These are phyloP conservation scores for Iberis pinnata DNA, from an alignment of 345 rosid genomes.

Conservation along the genomic window DNA sequence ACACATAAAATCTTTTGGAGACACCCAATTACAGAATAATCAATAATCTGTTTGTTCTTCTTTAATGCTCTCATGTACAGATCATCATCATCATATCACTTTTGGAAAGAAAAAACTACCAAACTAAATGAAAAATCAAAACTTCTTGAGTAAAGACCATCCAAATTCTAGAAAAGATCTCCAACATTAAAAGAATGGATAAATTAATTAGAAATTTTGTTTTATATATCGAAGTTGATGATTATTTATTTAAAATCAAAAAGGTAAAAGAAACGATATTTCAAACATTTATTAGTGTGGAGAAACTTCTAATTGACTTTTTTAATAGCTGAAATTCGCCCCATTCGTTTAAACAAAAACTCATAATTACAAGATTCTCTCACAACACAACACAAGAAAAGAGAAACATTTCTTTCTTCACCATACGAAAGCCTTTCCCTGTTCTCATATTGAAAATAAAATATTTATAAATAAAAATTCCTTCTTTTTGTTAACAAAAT, in stretches of 20 bases:
- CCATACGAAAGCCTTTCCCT: too few relatives aligned
- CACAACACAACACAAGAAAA: too few relatives aligned
- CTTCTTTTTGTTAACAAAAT: too few relatives aligned
- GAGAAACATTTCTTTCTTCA: too few relatives aligned
- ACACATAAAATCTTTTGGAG: too few relatives aligned
- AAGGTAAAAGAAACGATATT: slow-evolving; percentile 15
- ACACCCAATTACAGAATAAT: slow-evolving; percentile 1
- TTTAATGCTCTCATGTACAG: slow-evolving; percentile 10
- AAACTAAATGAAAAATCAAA: neutral
- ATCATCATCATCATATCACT: slow-evolving; percentile 7
- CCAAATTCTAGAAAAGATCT: slow-evolving; percentile 1
- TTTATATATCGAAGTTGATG: slow-evolving; percentile 10
- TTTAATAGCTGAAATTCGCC: too few relatives aligned
- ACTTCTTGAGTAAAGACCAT: slow-evolving; percentile 14
- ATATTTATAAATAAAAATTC: too few relatives aligned
- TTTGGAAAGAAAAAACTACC: slow-evolving; percentile 12
- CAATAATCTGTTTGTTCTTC: neutral
- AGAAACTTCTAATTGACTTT: neutral
- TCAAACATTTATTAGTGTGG: neutral
- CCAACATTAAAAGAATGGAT: slow-evolving; percentile 1
- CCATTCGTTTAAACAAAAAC: too few relatives aligned
- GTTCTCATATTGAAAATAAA: too few relatives aligned
- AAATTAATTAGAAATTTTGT: neutral
- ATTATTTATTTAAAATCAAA: slow-evolving; percentile 1
- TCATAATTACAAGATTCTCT: too few relatives aligned